Evolutionary conservation across 345 rosid species (phyloP).

Genomic region (Eucalyptus cloeziana): DNA sequence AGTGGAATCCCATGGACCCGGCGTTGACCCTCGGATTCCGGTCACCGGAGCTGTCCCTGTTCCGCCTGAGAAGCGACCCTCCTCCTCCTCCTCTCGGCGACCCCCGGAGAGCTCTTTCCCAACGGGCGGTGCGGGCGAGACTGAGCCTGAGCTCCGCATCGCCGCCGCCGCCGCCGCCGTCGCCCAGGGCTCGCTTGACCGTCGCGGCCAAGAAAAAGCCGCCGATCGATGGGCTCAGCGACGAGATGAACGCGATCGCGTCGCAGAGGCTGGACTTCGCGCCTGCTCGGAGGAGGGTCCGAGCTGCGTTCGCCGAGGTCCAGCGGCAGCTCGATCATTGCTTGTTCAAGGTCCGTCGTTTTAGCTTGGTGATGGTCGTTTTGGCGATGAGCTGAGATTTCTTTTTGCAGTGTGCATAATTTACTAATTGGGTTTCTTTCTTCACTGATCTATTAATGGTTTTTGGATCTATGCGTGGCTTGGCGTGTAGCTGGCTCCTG

Average conservation of each 20-base stretch:
- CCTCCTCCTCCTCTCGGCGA: background rate
- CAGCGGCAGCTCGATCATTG: constrained; percentile 80
- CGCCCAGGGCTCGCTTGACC: background rate
- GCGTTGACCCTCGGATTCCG: constrained; percentile 2
- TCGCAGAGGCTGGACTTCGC: constrained; percentile 66
- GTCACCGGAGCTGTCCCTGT: background rate
- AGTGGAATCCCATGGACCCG: constrained; percentile 4
- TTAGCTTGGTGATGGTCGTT: background rate
- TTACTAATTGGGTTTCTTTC: background rate
- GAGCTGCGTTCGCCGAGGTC: constrained; percentile 54
- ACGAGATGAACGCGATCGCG: constrained; percentile 56
- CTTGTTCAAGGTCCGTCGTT: constrained; percentile 50
- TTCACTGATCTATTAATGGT: background rate
- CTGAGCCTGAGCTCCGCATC: background rate
- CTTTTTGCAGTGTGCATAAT: background rate
- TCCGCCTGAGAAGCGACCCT: background rate
- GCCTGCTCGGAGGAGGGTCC: constrained; percentile 54
- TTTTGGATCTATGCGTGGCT: background rate
- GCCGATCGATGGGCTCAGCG: constrained; percentile 44
- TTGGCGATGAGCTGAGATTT: background rate
- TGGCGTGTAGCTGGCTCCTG: constrained; percentile 54
- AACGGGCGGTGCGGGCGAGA: background rate
- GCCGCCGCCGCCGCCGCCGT: background rate
- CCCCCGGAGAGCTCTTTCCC: background rate
- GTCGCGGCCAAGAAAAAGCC: constrained; percentile 4